Percentiles rank a stretch among this genome's conserved stretches.
Evolutionary conservation across 2,329 filamentous ascomycete species (phyloP).

Genomic region (Xenoacremonium recifei): DNA sequence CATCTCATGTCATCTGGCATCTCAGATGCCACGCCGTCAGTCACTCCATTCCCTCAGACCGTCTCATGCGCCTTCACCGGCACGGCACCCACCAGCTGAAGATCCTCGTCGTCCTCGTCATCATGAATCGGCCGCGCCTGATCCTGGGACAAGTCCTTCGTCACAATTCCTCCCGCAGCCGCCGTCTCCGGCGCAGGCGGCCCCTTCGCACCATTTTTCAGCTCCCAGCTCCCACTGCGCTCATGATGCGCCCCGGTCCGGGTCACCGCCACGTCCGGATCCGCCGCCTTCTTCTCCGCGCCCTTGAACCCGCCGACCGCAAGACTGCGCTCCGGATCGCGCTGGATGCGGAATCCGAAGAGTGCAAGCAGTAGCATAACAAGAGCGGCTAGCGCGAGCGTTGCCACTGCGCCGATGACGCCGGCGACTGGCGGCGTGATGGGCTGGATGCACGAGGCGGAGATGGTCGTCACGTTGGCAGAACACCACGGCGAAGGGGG

Average conservation of each 20-base stretch:
- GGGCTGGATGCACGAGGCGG: too few species aligned
- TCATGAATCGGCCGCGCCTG: conserved; percentile 16
- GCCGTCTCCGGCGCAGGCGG: conserved; percentile 11
- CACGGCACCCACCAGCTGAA: conserved; percentile 33
- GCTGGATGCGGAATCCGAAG: conserved; percentile 32
- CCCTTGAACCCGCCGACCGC: conserved; percentile 41
- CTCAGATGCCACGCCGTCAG: background rate
- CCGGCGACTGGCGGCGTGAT: conserved; percentile 42
- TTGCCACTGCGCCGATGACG: conserved; percentile 44
- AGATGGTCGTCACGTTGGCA: background rate
- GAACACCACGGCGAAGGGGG: conserved; percentile 38
- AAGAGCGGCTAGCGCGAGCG: conserved; percentile 35
- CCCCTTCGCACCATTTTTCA: conserved; percentile 25
- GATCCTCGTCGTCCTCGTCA: conserved; percentile 30
- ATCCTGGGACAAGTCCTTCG: conserved; percentile 19
- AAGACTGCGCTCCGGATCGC: conserved; percentile 12
- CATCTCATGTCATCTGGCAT: too few species aligned
- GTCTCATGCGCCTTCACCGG: conserved; percentile 40
- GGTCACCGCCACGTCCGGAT: conserved; percentile 42
- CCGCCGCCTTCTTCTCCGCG: conserved; percentile 42
- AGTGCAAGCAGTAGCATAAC: conserved; percentile 32
- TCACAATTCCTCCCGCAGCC: conserved; percentile 15
- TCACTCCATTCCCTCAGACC: conserved; percentile 25
- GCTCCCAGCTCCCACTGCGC: conserved; percentile 50
- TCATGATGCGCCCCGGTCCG: conserved; percentile 41